phyloP scores from a whole-genome alignment of 164 flowering plant species.

The Annona squamosa region DNA sequence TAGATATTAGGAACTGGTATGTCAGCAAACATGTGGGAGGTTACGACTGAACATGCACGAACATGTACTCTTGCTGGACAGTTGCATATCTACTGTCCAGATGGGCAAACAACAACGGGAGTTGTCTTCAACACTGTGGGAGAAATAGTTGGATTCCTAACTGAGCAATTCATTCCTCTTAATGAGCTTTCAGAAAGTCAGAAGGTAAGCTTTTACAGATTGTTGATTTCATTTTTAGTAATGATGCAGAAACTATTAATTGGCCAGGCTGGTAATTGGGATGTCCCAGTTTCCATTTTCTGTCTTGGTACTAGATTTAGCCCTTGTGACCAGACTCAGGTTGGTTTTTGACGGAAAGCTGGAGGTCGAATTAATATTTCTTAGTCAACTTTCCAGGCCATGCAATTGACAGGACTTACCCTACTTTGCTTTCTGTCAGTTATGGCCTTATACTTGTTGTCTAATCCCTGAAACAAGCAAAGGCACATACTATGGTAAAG shows the following conservation, averaged over 20 bases:
- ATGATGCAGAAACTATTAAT: background rate
- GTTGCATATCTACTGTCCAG: conserved; percentile 34
- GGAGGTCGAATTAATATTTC: too few species aligned
- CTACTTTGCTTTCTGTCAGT: too few species aligned
- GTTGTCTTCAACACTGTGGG: conserved; percentile 70
- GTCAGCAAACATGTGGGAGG: conserved; percentile 79
- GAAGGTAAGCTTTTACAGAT: conserved; percentile 36
- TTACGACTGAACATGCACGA: conserved; percentile 62
- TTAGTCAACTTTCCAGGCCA: too few species aligned
- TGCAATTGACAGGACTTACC: too few species aligned
- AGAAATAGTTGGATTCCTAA: conserved; percentile 44
- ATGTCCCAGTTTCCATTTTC: too few species aligned
- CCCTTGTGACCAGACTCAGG: too few species aligned
- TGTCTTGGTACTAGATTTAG: too few species aligned
- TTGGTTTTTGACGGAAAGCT: too few species aligned
- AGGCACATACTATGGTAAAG: conserved; percentile 42
- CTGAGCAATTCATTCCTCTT: conserved; percentile 35
- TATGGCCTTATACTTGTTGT: background rate
- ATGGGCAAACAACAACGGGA: conserved; percentile 33
- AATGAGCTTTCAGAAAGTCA: conserved; percentile 55
- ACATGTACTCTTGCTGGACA: conserved; percentile 51
- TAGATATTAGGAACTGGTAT: conserved; percentile 75
- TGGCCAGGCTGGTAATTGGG: background rate
- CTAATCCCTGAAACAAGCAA: conserved; percentile 30
- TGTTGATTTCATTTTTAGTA: too few species aligned